Percentiles rank a stretch among this genome's conserved stretches.
Evolutionary conservation across 345 rosid species (phyloP).

Genomic region (Eucalyptus sp.): DNA sequence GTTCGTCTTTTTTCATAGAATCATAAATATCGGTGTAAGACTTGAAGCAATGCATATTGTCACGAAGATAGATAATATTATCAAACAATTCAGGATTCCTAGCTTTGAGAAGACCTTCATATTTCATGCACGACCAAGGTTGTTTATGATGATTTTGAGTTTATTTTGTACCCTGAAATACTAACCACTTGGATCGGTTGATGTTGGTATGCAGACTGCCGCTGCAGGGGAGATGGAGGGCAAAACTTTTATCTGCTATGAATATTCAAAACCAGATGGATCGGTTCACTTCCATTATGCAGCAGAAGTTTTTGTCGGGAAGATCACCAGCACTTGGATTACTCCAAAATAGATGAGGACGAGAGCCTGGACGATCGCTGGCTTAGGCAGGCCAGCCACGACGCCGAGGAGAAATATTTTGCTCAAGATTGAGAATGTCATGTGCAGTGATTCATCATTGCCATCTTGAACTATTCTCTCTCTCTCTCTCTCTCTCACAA

Average conservation of each 20-base stretch:
- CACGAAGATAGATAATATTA: background rate
- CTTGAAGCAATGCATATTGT: background rate
- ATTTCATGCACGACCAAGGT: background rate
- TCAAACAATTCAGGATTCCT: background rate
- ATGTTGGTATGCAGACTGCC: background rate
- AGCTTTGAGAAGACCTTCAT: background rate
- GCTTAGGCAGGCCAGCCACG: conserved; percentile 62
- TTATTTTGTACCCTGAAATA: background rate
- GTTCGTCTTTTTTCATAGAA: background rate
- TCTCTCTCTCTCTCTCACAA: background rate
- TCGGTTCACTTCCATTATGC: conserved; percentile 65
- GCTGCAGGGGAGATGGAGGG: background rate
- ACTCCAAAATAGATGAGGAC: conserved; percentile 69
- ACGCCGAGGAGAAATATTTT: conserved; percentile 89
- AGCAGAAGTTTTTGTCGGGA: conserved; percentile 78
- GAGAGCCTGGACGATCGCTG: conserved; percentile 88
- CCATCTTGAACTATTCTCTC: background rate
- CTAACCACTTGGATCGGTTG: background rate
- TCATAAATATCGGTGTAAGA: background rate
- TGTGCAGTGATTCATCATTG: background rate
- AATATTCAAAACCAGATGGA: conserved; percentile 78
- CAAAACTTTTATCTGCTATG: conserved; percentile 21
- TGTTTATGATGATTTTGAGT: background rate
- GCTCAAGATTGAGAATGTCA: conserved; percentile 24
- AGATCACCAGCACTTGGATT: conserved; percentile 74